Evolutionary conservation across 1,284 basidiomycete species (phyloP).

Genomic region (Cystobasidium sp.): DNA sequence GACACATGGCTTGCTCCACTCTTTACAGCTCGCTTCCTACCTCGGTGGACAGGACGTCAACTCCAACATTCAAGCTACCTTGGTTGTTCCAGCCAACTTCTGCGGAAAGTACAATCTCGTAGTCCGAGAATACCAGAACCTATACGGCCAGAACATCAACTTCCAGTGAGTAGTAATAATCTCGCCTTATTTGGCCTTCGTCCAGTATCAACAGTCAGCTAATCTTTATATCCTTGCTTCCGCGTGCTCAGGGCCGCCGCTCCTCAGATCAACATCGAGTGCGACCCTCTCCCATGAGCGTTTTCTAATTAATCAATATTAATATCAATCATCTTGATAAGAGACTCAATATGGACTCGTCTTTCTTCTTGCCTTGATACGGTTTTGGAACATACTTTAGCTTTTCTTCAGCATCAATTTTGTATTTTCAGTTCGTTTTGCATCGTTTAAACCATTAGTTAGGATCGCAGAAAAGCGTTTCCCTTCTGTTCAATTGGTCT

Average conservation of each 20-base stretch:
- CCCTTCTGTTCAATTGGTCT: no score
- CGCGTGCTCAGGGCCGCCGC: slow-evolving; percentile 1
- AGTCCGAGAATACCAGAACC: slow-evolving; percentile 26
- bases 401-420: no score
- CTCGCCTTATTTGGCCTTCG: neutral
- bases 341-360: neutral
- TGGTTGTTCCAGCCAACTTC: slow-evolving; percentile 20
- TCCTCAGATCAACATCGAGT: slow-evolving; percentile 26
- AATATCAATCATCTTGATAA: no score
- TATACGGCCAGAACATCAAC: slow-evolving; percentile 15
- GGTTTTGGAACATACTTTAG: no score
- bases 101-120: slow-evolving; percentile 24
- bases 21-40: slow-evolving; percentile 12
- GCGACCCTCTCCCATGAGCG: slow-evolving; percentile 23
- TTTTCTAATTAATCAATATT: no score
- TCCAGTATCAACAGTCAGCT: neutral
- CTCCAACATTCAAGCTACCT: slow-evolving; percentile 14
- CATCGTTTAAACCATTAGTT: no score
- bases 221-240: neutral
- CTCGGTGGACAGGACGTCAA: slow-evolving; percentile 5
- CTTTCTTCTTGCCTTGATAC: neutral
- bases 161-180: slow-evolving; percentile 23
- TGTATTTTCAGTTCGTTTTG: no score
- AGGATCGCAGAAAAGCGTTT: no score
- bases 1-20: no score